Evolutionary conservation across 345 rosid genomes (phyloP), one percentile per base, ranked within the genome.

Genomic region (Sonneratia caseolaris): DNA sequence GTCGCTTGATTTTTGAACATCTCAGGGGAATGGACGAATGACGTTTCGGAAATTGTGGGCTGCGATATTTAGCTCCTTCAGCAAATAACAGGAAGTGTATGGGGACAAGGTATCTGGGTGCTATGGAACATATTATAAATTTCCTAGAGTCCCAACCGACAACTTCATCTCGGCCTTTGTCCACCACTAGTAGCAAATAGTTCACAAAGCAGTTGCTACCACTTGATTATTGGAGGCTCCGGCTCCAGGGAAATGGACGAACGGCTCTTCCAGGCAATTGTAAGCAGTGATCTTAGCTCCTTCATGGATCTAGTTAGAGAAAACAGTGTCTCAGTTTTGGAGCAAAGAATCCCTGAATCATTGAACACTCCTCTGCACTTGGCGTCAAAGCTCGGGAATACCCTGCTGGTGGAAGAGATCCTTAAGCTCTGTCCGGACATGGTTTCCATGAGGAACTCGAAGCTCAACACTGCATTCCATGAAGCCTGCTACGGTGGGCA

Each of bases 401-500:
- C 38, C 37, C 66, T 12, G 37, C 15, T 62, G 66, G 66, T 62
- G 66, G 66, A 62, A 7, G 66, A 62, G 66, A 32, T 62, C 18
- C 37, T 62, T 11, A 27, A 62, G 37, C 66, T 27, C 66, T 62
- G 66, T 15, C 66, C 66, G 4, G 37, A 62, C 38, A 27, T 62
- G 38, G 19, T 62, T 18, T 27, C 66, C 38, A 3, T 35, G 19
- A 19, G 66, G 66, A 62, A 62, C 38, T 27, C 66, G 19, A 62
- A 62, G 38, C 66, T 62, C 37, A 13, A 62, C 66, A 62, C 66
- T 14, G 36, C 37, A 8, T 62, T 62, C 38, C 66, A 62, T 35
- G 66, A 62, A 37, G 66, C 66, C 66, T 62, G 66, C 37, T 27
- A 12, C 13, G 38, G 66, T 27, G 66, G 66, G 38, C 66, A 62